A percentile compares a stretch with the other conserved stretches of the same genome.
Evolutionary conservation across 345 rosid species (phyloP).

Genomic region (Trapa incisa): DNA sequence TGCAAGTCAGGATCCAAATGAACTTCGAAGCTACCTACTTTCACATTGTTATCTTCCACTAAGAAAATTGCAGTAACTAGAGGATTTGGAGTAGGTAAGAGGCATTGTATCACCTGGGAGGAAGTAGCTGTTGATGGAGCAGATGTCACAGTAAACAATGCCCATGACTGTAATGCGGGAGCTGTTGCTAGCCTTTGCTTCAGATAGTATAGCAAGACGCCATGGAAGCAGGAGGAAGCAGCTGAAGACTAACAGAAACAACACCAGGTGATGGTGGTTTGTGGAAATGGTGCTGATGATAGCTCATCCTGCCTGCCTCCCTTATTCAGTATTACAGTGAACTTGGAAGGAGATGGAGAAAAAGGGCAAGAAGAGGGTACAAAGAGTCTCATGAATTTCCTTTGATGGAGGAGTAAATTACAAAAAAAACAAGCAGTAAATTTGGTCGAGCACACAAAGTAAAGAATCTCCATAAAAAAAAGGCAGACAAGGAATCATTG

Average conservation of each 20-base stretch:
- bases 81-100: background rate
- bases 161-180: constrained; percentile 76
- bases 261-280: background rate
- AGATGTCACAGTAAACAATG: constrained; percentile 84
- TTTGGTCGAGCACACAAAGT: too few species aligned
- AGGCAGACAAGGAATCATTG: too few species aligned
- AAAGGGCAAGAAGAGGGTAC: too few species aligned
- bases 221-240: constrained; percentile 28
- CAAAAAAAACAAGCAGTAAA: too few species aligned
- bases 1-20: background rate
- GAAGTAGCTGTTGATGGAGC: constrained; percentile 99
- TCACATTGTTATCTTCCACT: background rate
- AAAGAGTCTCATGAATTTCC: too few species aligned
- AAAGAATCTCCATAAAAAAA: too few species aligned
- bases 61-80: background rate
- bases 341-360: too few species aligned
- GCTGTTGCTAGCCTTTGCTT: constrained; percentile 16
- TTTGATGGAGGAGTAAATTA: too few species aligned
- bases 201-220: background rate
- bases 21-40: background rate
- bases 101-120: constrained; percentile 46
- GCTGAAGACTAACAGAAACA: constrained; percentile 3
- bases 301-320: background rate
- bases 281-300: background rate
- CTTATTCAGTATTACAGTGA: background rate